A percentile compares a stretch with the other conserved stretches of the same genome.
These are phyloP conservation scores for Prosopis cineraria DNA, from an alignment of 306 rosid genomes.

Conservation along the genomic window DNA sequence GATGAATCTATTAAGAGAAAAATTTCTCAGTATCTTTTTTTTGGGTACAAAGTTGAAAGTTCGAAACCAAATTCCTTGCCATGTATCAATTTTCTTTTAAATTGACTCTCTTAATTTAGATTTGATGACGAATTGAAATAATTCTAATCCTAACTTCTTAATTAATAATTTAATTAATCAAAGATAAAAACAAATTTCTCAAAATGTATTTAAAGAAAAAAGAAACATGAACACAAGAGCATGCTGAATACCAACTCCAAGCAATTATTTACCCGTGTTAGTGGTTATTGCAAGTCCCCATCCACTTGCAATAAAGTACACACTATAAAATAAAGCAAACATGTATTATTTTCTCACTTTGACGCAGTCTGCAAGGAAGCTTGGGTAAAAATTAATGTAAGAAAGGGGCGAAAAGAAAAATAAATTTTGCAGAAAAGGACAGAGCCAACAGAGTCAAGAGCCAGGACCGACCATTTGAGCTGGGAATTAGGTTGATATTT, in stretches of 20 bases:
- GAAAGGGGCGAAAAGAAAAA: neutral
- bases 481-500: neutral
- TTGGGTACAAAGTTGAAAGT: neutral
- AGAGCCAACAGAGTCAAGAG: neutral
- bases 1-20: neutral
- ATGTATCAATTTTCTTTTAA: neutral
- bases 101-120: neutral
- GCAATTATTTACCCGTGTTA: neutral
- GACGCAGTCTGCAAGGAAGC: neutral
- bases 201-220: neutral
- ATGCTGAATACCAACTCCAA: neutral
- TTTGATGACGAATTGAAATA: neutral
- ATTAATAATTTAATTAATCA: neutral
- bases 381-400: neutral
- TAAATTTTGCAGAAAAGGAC: conserved; percentile 4
- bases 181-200: neutral
- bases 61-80: neutral
- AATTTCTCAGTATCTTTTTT: neutral
- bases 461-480: neutral
- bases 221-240: neutral
- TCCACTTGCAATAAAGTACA: conserved; percentile 6
- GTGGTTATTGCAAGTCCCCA: neutral
- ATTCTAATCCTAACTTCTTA: too few species aligned
- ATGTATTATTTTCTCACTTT: neutral
- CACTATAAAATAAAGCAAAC: neutral